Evolutionary conservation across 2,329 filamentous ascomycete genomes (phyloP), one percentile per base, ranked within the genome.

Genomic region (Sporothrix humicola): DNA sequence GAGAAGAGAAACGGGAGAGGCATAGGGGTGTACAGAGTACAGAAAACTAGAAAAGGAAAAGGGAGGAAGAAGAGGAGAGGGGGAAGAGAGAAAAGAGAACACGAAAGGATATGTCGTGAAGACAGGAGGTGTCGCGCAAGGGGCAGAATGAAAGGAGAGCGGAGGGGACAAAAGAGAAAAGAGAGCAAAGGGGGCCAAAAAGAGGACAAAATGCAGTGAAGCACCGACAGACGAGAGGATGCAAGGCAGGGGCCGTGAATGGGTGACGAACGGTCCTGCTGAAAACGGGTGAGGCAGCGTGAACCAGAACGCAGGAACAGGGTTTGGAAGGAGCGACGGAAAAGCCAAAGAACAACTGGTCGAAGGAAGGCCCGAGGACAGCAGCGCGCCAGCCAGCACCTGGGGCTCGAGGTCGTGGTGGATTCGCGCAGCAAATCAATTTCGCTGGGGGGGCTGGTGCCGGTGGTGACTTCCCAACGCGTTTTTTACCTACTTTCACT

Each of bases 341-440:
- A 48, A n/a, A 26, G n/a, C 7, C 7, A 48, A 48, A 42, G 61
- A 44, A 48, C 37, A 46, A 31, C 59, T 31, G 20, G 10, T 26
- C 61, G 12, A 46, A 65, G 61, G 61, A 66, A 26, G 61, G 61
- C 42, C 56, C 42, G 61, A 66, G 42, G 42, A 26, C 42, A 26
- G 26, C n/a, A 26, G 61, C 42, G 61, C 61, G 42, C 42, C 61
- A 48, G 61, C 42, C 61, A 48, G 61, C 61, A 48, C 42, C 26
- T 68, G 20, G 48, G 63, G 66, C n/a, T 48, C 52, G 50, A 59
- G n/a, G 42, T 72, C 48, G 46, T 37, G 70, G 70, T 72, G 70
- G 70, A 54, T 72, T 72, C 58, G 58, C 58, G 46, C 46, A 65
- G 44, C 69, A 72, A 54, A 52, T 63, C 58, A 72, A 42, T 63